Percentiles rank a stretch among this genome's conserved stretches.
Evolutionary conservation across 2,329 filamentous ascomycete genomes (phyloP).

Genomic region (Colletotrichum sp.): DNA sequence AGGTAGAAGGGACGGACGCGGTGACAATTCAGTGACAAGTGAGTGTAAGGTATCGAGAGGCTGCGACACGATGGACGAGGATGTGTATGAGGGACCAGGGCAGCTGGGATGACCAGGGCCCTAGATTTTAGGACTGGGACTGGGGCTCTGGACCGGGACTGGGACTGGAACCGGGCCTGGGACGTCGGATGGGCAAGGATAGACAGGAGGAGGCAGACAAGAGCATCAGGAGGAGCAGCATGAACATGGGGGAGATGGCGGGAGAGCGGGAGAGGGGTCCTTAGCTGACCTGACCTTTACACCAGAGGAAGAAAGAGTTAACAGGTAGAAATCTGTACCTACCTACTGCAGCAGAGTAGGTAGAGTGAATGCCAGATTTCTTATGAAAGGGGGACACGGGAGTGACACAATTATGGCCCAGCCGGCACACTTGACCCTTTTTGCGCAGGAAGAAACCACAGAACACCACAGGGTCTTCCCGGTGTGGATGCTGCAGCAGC

Average conservation of each 20-base stretch:
- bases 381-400: constrained; percentile 22
- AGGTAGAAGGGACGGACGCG: background rate
- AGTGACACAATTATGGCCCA: constrained; percentile 20
- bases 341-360: background rate
- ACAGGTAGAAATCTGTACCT: background rate
- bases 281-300: background rate
- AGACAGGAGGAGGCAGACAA: background rate
- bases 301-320: background rate
- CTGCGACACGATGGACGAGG: constrained; percentile 13
- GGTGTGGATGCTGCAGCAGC: background rate
- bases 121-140: background rate
- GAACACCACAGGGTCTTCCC: background rate
- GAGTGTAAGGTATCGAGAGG: background rate
- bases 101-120: constrained; percentile 7
- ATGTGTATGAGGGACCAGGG: background rate
- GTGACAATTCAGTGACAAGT: constrained; percentile 20
- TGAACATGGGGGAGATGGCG: constrained; percentile 1
- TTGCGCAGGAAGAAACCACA: background rate
- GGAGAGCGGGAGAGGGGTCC: background rate
- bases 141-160: background rate
- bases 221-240: background rate
- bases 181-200: background rate
- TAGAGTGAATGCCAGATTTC: background rate
- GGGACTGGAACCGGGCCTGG: background rate
- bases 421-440: constrained; percentile 6